phyloP scores from a whole-genome alignment of 2,329 filamentous ascomycete species.

The Penicillium sp. region DNA sequence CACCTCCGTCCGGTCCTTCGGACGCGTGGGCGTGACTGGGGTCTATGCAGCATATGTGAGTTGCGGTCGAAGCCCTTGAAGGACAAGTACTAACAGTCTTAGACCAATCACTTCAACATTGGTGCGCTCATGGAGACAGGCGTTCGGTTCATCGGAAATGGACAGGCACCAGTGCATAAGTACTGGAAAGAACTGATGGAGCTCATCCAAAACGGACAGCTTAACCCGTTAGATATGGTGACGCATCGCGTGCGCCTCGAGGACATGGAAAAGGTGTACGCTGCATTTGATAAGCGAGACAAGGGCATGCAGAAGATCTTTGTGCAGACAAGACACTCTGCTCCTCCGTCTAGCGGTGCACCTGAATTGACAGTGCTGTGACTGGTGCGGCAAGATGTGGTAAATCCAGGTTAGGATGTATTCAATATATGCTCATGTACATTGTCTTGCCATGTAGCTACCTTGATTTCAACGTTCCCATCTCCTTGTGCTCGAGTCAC shows the following conservation, averaged over 20 bases:
- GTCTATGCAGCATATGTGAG: conserved; percentile 57
- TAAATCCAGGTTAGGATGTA: background rate
- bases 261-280: conserved; percentile 63
- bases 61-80: conserved; percentile 7
- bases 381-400: background rate
- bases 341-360: conserved; percentile 47
- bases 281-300: conserved; percentile 52
- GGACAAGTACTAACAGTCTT: background rate
- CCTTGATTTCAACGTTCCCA: too few relatives aligned
- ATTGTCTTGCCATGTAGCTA: too few relatives aligned
- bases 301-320: conserved; percentile 77
- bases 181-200: conserved; percentile 73
- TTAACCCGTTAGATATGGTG: conserved; percentile 75
- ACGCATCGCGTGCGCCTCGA: conserved; percentile 71
- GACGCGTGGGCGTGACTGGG: conserved; percentile 72
- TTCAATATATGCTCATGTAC: background rate
- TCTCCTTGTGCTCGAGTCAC: too few relatives aligned
- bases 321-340: conserved; percentile 56
- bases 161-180: conserved; percentile 67
- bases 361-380: conserved; percentile 47
- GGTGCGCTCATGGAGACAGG: conserved; percentile 78
- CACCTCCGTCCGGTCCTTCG: conserved; percentile 49
- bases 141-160: conserved; percentile 66
- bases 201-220: conserved; percentile 48
- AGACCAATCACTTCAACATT: conserved; percentile 68